A percentile compares a stretch with the other conserved stretches of the same genome.
Conservation (phyloP, 2,329 filamentous ascomycete species). For the Anthostomella pinea region DNA sequence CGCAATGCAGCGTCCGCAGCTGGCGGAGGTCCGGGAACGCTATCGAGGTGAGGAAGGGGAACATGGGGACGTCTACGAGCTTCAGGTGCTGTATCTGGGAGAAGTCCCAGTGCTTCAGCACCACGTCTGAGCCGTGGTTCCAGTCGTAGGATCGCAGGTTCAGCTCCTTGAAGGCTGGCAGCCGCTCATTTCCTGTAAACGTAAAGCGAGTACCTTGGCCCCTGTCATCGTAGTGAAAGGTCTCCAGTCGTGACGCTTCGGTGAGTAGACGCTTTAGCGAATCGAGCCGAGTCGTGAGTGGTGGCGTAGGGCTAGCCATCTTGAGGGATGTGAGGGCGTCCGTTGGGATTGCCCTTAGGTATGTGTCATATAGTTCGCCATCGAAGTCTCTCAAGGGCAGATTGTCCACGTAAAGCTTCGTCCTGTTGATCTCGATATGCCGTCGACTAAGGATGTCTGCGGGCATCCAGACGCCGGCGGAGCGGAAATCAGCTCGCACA, state of each 20-base stretch:
- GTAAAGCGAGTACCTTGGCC: conserved; percentile 45
- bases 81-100: conserved; percentile 39
- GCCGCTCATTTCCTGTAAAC: conserved; percentile 38
- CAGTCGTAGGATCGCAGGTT: conserved; percentile 48
- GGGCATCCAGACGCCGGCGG: conserved; percentile 35
- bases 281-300: conserved; percentile 39
- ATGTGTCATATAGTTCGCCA: conserved; percentile 33
- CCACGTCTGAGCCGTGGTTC: conserved; percentile 39
- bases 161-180: conserved; percentile 42
- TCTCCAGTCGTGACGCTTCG: conserved; percentile 33
- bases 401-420: conserved; percentile 39
- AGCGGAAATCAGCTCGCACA: conserved; percentile 29
- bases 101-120: conserved; percentile 45
- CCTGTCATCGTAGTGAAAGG: conserved; percentile 42
- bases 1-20: conserved; percentile 38
- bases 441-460: conserved; percentile 36
- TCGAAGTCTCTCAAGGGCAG: conserved; percentile 39
- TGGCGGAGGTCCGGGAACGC: conserved; percentile 34
- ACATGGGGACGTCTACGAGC: conserved; percentile 43
- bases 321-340: conserved; percentile 39
- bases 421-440: conserved; percentile 28
- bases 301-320: conserved; percentile 37
- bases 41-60: conserved; percentile 43
- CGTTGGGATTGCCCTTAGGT: conserved; percentile 39
- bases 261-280: conserved; percentile 44